Evolutionary conservation across 768 basidiomycete species (phyloP), one percentile per base, ranked within the genome.

Genomic region (Trametes cubensis): DNA sequence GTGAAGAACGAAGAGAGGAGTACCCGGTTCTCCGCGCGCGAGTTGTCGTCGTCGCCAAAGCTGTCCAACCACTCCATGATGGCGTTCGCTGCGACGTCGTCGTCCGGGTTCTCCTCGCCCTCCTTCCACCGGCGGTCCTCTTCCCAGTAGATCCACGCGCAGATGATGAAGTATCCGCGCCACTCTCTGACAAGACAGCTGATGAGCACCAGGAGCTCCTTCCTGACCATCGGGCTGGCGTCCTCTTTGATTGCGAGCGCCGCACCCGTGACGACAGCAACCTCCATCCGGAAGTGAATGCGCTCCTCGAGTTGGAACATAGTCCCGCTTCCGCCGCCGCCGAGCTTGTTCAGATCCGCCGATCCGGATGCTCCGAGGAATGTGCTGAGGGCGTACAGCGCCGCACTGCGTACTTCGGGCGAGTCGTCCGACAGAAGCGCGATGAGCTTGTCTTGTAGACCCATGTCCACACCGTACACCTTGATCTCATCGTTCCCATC

Each of bases 131-230:
- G 83, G 52, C 87, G 76, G 67, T 96, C 92, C 72, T 95, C 92
- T 71, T 97, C 95, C 87, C 92, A 92, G 72, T 97, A 95, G 10
- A 94, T 78, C 95, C 96, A 98, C 1, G 96, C 95, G 64, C 96
- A 97, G 41, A 95, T 86, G 50, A 96, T 92, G 68, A 98, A 94
- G 78, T 92, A 92, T 7, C 96, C 97, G 58, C 94, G 80, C 93
- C 95, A 98, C 73, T 98, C 96, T 73, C 94, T 91, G 40, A 95
- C 95, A 21, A 98, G 79, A 69, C 92, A 94, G 70, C 93, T 95
- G 58, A 98, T 86, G 41, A 98, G 81, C 41, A 98, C 84, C 38
- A 98, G 80, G 21, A 98, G 79, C 73, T 98, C 97, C 76, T 97
- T 97, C 61, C 96, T 81, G 13, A 95, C 96, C 88, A 97, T 92